phyloP scores from a whole-genome alignment of 768 basidiomycete species.

The Butyriboletus loyo region DNA sequence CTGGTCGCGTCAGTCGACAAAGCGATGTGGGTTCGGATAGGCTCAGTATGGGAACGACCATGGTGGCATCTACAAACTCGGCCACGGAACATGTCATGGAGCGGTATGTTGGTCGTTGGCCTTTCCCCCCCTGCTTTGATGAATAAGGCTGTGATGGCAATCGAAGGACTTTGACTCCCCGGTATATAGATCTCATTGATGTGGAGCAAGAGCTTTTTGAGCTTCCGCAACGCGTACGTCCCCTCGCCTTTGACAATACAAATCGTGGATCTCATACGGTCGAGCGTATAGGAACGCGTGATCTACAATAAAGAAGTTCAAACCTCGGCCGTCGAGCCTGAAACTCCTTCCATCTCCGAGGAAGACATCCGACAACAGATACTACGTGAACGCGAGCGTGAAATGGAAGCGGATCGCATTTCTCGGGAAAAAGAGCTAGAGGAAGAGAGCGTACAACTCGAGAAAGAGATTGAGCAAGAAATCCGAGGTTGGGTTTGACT shows the following conservation, averaged over 20 bases:
- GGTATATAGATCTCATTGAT: slow-evolving; percentile 77
- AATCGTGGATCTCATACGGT: background rate
- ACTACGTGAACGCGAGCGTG: slow-evolving; percentile 56
- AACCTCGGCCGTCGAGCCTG: slow-evolving; percentile 64
- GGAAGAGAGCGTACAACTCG: slow-evolving; percentile 78
- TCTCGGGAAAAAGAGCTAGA: slow-evolving; percentile 76
- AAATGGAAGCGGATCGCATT: slow-evolving; percentile 64
- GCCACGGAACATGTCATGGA: slow-evolving; percentile 69
- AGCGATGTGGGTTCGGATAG: slow-evolving; percentile 60
- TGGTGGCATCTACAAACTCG: slow-evolving; percentile 48
- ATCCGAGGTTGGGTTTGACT: slow-evolving; percentile 58
- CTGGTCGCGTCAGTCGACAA: slow-evolving; percentile 67
- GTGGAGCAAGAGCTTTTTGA: slow-evolving; percentile 89
- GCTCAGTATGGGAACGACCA: slow-evolving; percentile 42
- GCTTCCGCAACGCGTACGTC: slow-evolving; percentile 74
- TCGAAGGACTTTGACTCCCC: slow-evolving; percentile 61
- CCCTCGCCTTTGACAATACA: background rate
- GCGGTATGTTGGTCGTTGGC: slow-evolving; percentile 43
- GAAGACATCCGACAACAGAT: slow-evolving; percentile 76
- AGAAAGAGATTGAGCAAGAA: slow-evolving; percentile 83
- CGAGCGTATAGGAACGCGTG: slow-evolving; percentile 58
- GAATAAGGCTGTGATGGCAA: slow-evolving; percentile 4
- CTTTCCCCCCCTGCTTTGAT: background rate
- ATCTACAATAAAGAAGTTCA: slow-evolving; percentile 85
- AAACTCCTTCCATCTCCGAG: slow-evolving; percentile 50